Base-by-base conservation (phyloP, 2,329 filamentous ascomycete species). In the Plectosphaerella sp. region DNA sequence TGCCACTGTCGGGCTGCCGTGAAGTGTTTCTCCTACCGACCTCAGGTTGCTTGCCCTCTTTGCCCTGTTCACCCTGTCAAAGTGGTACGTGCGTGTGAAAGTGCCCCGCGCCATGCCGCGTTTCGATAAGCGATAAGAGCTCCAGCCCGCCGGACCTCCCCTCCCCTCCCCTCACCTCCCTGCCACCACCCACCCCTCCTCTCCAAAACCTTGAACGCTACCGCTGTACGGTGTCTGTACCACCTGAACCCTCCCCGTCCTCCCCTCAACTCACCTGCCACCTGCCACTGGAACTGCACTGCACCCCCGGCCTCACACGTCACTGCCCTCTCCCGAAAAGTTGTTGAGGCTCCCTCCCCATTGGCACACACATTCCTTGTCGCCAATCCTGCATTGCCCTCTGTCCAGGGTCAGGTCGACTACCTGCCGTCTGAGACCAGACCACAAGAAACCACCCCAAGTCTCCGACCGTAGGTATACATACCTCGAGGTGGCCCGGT, bases 111-210 rank as follows among this genome's bases (percentile, higher is more conserved):
- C 35, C 45, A 24, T 24, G 14, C 22, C 15, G 41, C 41, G n/a
- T 18, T 16, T 16, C 47, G 47, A 48, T 48, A 48, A 48, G 47
- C 47, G 47, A 48, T 48, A 48, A 48, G 47, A 48, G 47, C 47
- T 48, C 18, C 36, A 28, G 25, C 46, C 33, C 33, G 25, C 36
- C 46, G 9, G 36, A 48, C 35, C 33, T 33, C 28, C 46, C 25
- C 25, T 14, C 43, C 22, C 18, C 33, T 33, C 24, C 33, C 10
- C 16, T 35, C 22, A 35, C 25, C 14, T 22, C 33, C 33, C 10
- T n/a, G n/a, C n/a, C n/a, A n/a, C 45, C 18, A n/a, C n/a, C 47
- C 47, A 20, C 37, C 47, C 22, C 7, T 28, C 15, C 47, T 36
- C 28, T 33, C 28, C 28, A 33, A 33, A 33, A n/a, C n/a, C 16